Evolutionary conservation across 495 filamentous ascomycete genomes (phyloP).

Genomic region (Cenococcum geophilum): DNA sequence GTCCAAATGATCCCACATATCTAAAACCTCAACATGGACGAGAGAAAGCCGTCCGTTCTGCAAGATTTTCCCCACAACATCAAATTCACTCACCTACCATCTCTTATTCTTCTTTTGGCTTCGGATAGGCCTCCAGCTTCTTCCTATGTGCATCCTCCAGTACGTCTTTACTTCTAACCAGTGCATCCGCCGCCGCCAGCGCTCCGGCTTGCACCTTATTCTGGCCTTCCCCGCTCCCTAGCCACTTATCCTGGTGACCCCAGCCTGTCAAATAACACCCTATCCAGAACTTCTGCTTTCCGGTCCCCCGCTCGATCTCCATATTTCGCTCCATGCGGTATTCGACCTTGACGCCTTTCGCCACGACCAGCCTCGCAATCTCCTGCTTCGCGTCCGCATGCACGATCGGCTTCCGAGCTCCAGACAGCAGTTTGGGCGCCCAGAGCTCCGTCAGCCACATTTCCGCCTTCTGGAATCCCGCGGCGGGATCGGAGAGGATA

Average conservation of each 20-base stretch:
- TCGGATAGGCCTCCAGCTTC: conserved; percentile 10
- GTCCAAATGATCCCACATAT: no score
- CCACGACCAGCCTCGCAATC: conserved; percentile 52
- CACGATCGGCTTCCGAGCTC: conserved; percentile 22
- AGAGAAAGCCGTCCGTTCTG: no score
- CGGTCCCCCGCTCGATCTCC: conserved; percentile 48
- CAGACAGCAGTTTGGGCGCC: conserved; percentile 40
- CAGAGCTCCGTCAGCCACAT: conserved; percentile 68
- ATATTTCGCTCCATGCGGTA: conserved; percentile 55
- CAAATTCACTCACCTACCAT: no score
- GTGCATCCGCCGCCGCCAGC: conserved; percentile 60
- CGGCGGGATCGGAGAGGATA: conserved; percentile 54
- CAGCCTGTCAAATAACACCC: conserved; percentile 67
- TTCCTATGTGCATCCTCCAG: conserved; percentile 24
- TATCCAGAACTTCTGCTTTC: conserved; percentile 58
- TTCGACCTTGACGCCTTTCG: conserved; percentile 55
- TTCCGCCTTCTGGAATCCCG: conserved; percentile 53
- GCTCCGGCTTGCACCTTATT: conserved; percentile 70
- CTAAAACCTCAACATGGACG: no score
- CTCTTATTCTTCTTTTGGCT: background rate
- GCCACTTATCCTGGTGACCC: conserved; percentile 56
- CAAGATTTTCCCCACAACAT: no score
- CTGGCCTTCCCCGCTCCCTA: conserved; percentile 62
- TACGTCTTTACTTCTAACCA: conserved; percentile 41
- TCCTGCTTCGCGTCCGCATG: conserved; percentile 45